Conservation (phyloP, 768 basidiomycete genomes). For the Agaricus blazei region DNA sequence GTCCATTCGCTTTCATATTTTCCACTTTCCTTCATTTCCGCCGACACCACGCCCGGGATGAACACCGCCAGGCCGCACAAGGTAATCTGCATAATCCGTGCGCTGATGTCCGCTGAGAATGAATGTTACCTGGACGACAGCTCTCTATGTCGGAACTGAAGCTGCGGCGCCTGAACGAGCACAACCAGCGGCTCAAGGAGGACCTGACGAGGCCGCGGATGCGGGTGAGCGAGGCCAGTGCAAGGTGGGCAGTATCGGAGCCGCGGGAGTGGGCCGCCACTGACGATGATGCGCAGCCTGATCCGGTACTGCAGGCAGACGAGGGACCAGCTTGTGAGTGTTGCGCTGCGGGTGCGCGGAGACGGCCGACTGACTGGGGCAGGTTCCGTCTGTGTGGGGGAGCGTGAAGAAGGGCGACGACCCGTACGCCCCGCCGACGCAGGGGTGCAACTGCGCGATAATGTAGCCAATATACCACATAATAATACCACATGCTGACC, state of each 20-base stretch:
- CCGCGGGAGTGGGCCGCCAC: slow-evolving; percentile 1
- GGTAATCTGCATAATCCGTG: slow-evolving; percentile 20
- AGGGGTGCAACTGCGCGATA: slow-evolving; percentile 66
- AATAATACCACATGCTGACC: background rate
- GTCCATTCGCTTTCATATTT: slow-evolving; percentile 13
- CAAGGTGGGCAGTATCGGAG: slow-evolving; percentile 50
- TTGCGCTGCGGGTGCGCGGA: background rate
- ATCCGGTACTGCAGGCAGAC: slow-evolving; percentile 94
- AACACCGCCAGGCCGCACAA: slow-evolving; percentile 68
- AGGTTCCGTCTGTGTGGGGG: slow-evolving; percentile 96
- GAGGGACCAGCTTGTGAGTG: slow-evolving; percentile 81
- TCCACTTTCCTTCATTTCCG: slow-evolving; percentile 15
- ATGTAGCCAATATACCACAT: slow-evolving; percentile 42
- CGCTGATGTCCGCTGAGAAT: slow-evolving; percentile 2
- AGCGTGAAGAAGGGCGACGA: slow-evolving; percentile 86
- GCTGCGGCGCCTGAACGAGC: slow-evolving; percentile 87
- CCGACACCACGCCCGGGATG: slow-evolving; percentile 36
- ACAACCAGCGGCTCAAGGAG: slow-evolving; percentile 87
- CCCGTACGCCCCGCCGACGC: slow-evolving; percentile 82
- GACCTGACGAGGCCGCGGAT: slow-evolving; percentile 88
- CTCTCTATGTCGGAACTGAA: slow-evolving; percentile 99
- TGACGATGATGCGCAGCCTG: slow-evolving; percentile 44
- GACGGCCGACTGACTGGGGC: slow-evolving; percentile 6
- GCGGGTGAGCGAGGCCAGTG: slow-evolving; percentile 86
- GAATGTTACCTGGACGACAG: slow-evolving; percentile 20